A percentile compares a stretch with the other conserved stretches of the same genome.
Conservation (phyloP, 371 early-diverging fungal genomes). For the Rhizopus arrhizus region DNA sequence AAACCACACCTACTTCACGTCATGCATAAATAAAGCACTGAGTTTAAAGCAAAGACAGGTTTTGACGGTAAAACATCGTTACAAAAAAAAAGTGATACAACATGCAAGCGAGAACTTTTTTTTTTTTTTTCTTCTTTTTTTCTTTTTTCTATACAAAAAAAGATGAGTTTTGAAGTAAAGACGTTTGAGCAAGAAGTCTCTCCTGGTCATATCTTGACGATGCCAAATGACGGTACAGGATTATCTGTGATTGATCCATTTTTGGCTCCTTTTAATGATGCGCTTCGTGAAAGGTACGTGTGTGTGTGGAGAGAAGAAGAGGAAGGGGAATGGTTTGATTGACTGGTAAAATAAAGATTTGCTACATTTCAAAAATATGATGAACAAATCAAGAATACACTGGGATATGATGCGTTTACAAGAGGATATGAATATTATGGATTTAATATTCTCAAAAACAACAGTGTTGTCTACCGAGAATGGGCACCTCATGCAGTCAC, state of each 20-base stretch:
- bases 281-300: slow-evolving; percentile 57
- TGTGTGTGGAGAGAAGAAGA: not conserved
- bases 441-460: slow-evolving; percentile 59
- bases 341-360: slow-evolving; percentile 62
- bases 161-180: not conserved
- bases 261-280: slow-evolving; percentile 63
- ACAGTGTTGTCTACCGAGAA: slow-evolving; percentile 83
- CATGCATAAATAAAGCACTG: not conserved
- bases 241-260: slow-evolving; percentile 68
- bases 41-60: not conserved
- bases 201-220: slow-evolving; percentile 33
- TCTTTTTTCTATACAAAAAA: not conserved
- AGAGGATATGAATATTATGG: slow-evolving; percentile 79
- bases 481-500: slow-evolving; percentile 86
- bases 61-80: not conserved
- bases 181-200: slow-evolving; percentile 35
- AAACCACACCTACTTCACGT: not conserved
- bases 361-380: slow-evolving; percentile 63
- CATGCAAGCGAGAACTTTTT: not conserved
- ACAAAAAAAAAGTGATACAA: slow-evolving; percentile 1
- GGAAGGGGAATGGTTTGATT: slow-evolving; percentile 36
- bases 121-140: slow-evolving; percentile 2
- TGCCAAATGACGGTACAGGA: slow-evolving; percentile 59
- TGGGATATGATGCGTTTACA: slow-evolving; percentile 79
- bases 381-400: slow-evolving; percentile 58